These are phyloP conservation scores for Alternaria hordeiaustralica DNA, from an alignment of 2,329 filamentous ascomycete species.

Conservation along the genomic window DNA sequence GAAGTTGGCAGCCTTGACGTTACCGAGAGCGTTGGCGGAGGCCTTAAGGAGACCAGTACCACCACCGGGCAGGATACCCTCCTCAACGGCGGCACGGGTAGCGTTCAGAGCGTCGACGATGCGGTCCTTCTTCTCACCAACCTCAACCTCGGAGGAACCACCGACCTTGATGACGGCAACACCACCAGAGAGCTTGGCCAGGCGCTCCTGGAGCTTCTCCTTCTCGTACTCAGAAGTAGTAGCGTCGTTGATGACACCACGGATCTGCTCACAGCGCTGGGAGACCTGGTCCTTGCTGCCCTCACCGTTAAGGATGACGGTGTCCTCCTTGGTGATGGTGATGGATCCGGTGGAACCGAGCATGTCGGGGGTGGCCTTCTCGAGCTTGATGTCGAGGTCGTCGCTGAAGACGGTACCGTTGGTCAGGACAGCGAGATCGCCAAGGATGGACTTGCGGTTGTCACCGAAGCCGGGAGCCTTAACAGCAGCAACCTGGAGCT, in stretches of 20 bases:
- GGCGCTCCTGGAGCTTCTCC: constrained; percentile 99
- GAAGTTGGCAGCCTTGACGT: constrained; percentile 91
- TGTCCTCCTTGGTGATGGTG: constrained; percentile 99
- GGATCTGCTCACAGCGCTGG: constrained; percentile 98
- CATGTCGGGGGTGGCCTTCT: constrained; percentile 96
- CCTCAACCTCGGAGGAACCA: constrained; percentile 96
- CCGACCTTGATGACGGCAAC: constrained; percentile 99
- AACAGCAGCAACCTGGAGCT: constrained; percentile 97
- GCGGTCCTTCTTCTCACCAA: constrained; percentile 99
- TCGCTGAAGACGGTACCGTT: constrained; percentile 98
- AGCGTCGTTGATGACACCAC: constrained; percentile 92
- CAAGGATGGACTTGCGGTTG: constrained; percentile 99
- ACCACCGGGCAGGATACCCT: constrained; percentile 98
- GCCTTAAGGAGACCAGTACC: constrained; percentile 98
- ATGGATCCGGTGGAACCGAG: constrained; percentile 97
- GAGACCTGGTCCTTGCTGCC: constrained; percentile 91
- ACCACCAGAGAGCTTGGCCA: constrained; percentile 98
- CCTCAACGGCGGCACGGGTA: constrained; percentile 96
- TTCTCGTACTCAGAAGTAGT: constrained; percentile 99
- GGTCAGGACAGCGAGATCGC: constrained; percentile 93
- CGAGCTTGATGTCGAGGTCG: constrained; percentile 98
- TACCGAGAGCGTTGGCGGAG: constrained; percentile 81
- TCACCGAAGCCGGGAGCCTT: constrained; percentile 99
- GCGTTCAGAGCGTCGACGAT: constrained; percentile 98
- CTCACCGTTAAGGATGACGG: constrained; percentile 96